Conservation (phyloP, 2,329 filamentous ascomycete genomes). For the Arthroderma sp. region DNA sequence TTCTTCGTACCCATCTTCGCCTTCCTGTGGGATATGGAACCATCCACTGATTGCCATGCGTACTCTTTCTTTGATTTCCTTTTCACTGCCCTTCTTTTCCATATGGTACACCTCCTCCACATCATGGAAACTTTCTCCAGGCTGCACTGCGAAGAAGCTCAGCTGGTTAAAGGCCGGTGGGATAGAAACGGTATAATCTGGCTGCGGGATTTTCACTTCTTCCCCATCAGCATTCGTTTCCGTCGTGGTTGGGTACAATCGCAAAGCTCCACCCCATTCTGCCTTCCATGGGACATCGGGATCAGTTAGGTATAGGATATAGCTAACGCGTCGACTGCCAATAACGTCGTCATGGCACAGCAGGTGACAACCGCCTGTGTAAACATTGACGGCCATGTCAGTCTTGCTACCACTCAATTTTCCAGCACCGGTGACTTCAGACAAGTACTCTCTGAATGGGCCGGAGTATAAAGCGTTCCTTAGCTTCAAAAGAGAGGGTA, state of each 20-base stretch:
- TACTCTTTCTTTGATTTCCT: constrained; percentile 51
- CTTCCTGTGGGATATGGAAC: constrained; percentile 95
- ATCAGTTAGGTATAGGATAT: constrained; percentile 90
- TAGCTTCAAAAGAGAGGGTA: constrained; percentile 82
- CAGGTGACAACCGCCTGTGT: constrained; percentile 89
- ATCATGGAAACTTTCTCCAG: constrained; percentile 97
- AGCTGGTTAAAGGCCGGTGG: constrained; percentile 95
- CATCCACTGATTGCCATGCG: constrained; percentile 98
- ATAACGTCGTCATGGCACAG: constrained; percentile 98
- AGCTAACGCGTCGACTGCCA: constrained; percentile 88
- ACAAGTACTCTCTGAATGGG: constrained; percentile 78
- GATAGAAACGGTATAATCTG: constrained; percentile 69
- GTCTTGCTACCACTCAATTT: constrained; percentile 86
- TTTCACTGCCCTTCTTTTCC: constrained; percentile 42
- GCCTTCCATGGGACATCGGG: constrained; percentile 82
- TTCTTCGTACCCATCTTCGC: constrained; percentile 80
- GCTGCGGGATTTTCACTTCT: constrained; percentile 64
- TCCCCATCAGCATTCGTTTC: constrained; percentile 57
- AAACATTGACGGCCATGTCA: constrained; percentile 98
- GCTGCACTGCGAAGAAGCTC: constrained; percentile 95
- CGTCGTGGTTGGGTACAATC: constrained; percentile 65
- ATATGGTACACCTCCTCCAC: constrained; percentile 92
- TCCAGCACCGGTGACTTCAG: constrained; percentile 72
- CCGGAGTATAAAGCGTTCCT: constrained; percentile 89
- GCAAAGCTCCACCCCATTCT: constrained; percentile 83